Conservation (phyloP, 1,284 basidiomycete species). For the Cutaneotrichosporon mucoides region DNA sequence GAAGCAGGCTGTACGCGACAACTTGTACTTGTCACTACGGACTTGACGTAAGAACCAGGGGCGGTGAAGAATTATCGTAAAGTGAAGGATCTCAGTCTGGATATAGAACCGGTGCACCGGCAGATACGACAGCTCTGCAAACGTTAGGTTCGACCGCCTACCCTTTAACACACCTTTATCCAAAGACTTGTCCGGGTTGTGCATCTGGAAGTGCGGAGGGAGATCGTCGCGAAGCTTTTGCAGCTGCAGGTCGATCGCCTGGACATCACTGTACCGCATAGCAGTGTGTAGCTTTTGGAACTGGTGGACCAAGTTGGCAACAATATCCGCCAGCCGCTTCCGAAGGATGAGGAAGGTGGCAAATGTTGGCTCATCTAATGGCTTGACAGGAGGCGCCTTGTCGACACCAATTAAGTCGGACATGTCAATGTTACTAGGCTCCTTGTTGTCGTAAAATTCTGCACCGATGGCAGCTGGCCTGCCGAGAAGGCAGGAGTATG, state of each 20-base stretch:
- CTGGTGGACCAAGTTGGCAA: constrained; percentile 71
- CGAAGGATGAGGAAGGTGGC: constrained; percentile 81
- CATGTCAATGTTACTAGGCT: constrained; percentile 74
- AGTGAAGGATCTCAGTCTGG: constrained; percentile 46
- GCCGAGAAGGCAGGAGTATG: constrained; percentile 80
- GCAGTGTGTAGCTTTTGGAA: constrained; percentile 78
- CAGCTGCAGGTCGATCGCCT: constrained; percentile 75
- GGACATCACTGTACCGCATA: constrained; percentile 76
- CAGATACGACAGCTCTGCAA: constrained; percentile 32
- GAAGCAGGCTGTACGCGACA: constrained; percentile 40
- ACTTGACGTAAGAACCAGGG: constrained; percentile 45
- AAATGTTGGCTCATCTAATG: constrained; percentile 59
- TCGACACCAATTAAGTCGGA: constrained; percentile 47
- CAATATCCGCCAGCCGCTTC: constrained; percentile 76
- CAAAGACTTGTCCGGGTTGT: constrained; percentile 29
- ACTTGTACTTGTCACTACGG: constrained; percentile 29
- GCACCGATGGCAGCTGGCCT: constrained; percentile 62
- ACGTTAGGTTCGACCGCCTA: neutral
- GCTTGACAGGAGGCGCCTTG: constrained; percentile 28
- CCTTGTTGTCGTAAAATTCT: constrained; percentile 39
- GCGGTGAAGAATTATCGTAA: constrained; percentile 45
- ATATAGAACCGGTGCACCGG: constrained; percentile 46
- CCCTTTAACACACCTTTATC: constrained; percentile 30
- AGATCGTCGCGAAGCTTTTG: constrained; percentile 67
- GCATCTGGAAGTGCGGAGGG: constrained; percentile 55